Conservation (phyloP, 306 rosid species). For the Crataegus laevigata region DNA sequence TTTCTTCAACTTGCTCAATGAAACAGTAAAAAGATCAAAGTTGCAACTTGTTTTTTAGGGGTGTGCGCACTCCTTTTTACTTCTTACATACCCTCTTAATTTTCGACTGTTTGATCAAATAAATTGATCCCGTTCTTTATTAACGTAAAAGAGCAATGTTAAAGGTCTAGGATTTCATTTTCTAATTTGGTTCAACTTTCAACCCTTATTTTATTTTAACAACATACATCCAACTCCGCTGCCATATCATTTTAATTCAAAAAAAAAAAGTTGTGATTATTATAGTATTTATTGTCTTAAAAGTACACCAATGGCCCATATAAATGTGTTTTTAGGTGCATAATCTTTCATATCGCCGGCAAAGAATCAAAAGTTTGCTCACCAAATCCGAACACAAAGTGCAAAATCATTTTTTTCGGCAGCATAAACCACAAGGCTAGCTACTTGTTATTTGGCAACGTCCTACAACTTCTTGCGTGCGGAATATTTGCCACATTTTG, state of each 20-base stretch:
- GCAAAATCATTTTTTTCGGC: background rate
- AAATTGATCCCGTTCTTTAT: too few relatives aligned
- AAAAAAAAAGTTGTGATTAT: too few relatives aligned
- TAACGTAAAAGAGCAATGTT: background rate
- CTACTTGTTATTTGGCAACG: background rate
- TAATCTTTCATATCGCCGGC: background rate
- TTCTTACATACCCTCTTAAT: too few relatives aligned
- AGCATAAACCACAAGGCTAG: background rate
- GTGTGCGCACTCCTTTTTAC: fast-evolving
- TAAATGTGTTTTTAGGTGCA: too few relatives aligned
- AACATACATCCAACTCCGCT: background rate
- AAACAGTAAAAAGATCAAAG: too few relatives aligned
- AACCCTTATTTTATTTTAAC: background rate
- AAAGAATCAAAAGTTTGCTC: background rate
- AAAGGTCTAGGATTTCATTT: too few relatives aligned
- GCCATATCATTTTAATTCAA: background rate
- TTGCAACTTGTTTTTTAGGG: too few relatives aligned
- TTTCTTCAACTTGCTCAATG: too few relatives aligned
- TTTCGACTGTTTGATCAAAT: fast-evolving
- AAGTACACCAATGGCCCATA: background rate
- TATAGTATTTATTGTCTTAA: background rate
- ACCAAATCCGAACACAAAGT: background rate
- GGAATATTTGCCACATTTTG: too few relatives aligned
- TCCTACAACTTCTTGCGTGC: background rate
- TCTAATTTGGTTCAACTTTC: background rate